Conservation (phyloP, 164 flowering plant genomes). For the Cinnamomum micranthum region DNA sequence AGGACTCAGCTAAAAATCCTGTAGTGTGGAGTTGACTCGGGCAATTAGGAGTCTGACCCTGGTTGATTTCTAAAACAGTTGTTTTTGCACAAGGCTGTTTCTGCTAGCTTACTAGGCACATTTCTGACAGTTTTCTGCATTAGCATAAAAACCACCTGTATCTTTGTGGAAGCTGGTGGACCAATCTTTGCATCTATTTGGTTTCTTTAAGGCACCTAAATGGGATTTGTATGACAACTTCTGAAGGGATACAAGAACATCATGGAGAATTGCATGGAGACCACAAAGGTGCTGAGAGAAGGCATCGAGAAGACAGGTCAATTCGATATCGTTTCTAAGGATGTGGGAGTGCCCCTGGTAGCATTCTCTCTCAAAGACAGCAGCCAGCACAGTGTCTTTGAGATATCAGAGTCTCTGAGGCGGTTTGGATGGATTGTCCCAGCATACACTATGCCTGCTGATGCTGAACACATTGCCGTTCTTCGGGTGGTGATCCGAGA, state of each 20-base stretch:
- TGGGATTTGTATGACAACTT: background rate
- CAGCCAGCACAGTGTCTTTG: conserved; percentile 42
- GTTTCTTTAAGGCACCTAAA: background rate
- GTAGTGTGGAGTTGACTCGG: no score
- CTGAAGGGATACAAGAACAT: conserved; percentile 52
- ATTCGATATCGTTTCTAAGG: conserved; percentile 56
- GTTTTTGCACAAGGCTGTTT: background rate
- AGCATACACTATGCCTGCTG: conserved; percentile 41
- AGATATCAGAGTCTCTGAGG: conserved; percentile 44
- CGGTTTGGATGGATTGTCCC: conserved; percentile 70
- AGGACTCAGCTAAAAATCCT: background rate
- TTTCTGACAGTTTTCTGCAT: background rate
- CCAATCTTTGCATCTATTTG: background rate
- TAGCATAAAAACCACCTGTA: background rate
- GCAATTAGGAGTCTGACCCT: no score
- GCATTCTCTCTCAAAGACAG: conserved; percentile 60
- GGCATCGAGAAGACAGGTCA: conserved; percentile 47
- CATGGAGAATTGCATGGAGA: conserved; percentile 57
- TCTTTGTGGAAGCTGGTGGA: background rate
- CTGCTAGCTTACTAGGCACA: background rate
- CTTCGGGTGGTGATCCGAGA: conserved; percentile 52
- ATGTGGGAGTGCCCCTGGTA: conserved; percentile 57
- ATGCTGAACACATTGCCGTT: conserved; percentile 30
- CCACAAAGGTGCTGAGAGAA: conserved; percentile 36
- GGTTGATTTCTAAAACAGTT: no score